These are phyloP conservation scores for Phytophthora sp. DNA, from an alignment of 352 stramenopile species.

Conservation along the genomic window DNA sequence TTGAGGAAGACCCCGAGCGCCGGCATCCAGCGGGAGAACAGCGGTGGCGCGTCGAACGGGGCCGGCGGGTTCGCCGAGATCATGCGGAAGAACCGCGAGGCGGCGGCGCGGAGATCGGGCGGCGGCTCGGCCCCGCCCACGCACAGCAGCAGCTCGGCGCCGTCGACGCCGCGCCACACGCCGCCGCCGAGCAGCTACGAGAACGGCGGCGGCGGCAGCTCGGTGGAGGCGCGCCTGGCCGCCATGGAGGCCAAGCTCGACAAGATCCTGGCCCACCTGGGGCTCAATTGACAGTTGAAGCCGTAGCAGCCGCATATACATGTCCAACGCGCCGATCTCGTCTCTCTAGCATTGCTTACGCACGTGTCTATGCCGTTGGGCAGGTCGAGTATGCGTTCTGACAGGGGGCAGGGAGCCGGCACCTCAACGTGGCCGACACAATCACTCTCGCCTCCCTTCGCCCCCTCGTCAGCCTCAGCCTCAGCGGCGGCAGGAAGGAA, in stretches of 20 bases:
- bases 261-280: slow-evolving; percentile 89
- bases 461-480: too few relatives aligned
- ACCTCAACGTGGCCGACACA: too few relatives aligned
- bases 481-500: too few relatives aligned
- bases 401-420: too few relatives aligned
- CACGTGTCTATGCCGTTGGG: too few relatives aligned
- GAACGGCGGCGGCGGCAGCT: slow-evolving; percentile 18
- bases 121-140: slow-evolving; percentile 12
- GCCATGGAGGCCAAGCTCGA: slow-evolving; percentile 89
- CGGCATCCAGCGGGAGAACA: slow-evolving; percentile 41
- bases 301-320: too few relatives aligned
- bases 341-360: too few relatives aligned
- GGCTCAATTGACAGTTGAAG: too few relatives aligned
- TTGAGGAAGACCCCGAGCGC: slow-evolving; percentile 57
- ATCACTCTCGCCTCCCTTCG: too few relatives aligned
- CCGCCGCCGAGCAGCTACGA: slow-evolving; percentile 25
- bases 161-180: slow-evolving; percentile 53
- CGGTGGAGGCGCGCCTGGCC: slow-evolving; percentile 66
- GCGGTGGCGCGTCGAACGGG: slow-evolving; percentile 18
- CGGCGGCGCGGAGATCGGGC: slow-evolving; percentile 62
- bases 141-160: slow-evolving; percentile 50
- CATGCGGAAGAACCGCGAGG: slow-evolving; percentile 90
- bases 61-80: slow-evolving; percentile 87
- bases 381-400: too few relatives aligned
- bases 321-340: too few relatives aligned